Base-by-base conservation (phyloP, 805 yeast genomes). In the Teunomyces cretensis region DNA sequence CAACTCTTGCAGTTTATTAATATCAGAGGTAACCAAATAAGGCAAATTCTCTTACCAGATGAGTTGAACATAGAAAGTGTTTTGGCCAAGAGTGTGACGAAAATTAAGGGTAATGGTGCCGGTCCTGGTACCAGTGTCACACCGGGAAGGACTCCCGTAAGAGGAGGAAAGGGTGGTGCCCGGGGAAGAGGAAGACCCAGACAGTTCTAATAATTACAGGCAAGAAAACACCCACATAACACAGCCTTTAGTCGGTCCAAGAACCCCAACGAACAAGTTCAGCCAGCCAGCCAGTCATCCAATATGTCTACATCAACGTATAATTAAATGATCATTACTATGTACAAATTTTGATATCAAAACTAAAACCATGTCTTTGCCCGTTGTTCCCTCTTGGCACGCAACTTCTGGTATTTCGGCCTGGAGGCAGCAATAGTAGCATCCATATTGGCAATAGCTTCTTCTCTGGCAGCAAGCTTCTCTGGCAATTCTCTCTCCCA, bases 1-100 rank as follows among this genome's bases (percentile, higher is more conserved):
- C 76, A 81, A 32, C 65, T 78, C 9, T 68, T 90, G 53, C 95
- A 88, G 55, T 86, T 78, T 62, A 84, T 91, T 57, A 89, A 86
- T 56, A 78, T 92, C 27, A 77, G 98, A 57, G 98, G 98, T 2
- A 91, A 84, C 65, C 92, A 88, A 44, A 85, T 91, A 28, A 79
- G 98, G 52, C 83, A 86, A 62, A 85, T 87, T 35, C 70, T 88
- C 24, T 74, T 91, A 26, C 97, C 97, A 0, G 98, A 91, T 54
- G 83, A 90, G 14, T 66, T 91, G 50, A 88, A 92, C 46, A 65
- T 92, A 40, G 92, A 86, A 46, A 65, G 75, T 13, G 60, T 84
- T 26, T 65, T 86, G 41, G 76, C 80, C 13, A 86, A 80, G 53
- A 68, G 81, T 14, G 64, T 66, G 47, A 62, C 68, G 22, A 72